Percentiles rank a stretch among this genome's conserved stretches.
Evolutionary conservation across 768 basidiomycete genomes (phyloP).

Genomic region (Cystofilobasidium ferigula): DNA sequence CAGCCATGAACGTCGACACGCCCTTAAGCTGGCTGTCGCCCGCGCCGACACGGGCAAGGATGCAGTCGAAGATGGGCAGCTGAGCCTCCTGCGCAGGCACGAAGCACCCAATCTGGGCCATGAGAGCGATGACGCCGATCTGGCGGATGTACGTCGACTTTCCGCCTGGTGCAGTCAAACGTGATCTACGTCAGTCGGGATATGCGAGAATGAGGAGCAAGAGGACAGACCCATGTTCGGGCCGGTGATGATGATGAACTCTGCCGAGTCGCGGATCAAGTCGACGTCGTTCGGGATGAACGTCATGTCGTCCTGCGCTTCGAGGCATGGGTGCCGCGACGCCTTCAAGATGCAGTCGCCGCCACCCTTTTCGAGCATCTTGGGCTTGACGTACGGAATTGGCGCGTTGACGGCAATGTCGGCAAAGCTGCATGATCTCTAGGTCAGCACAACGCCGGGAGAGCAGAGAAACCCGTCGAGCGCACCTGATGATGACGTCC

Average conservation of each 20-base stretch:
- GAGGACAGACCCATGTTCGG: conserved; percentile 75
- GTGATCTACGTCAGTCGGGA: conserved; percentile 9
- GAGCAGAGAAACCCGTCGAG: not conserved
- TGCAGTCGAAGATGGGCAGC: conserved; percentile 87
- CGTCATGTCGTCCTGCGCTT: conserved; percentile 86
- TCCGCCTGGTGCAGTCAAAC: conserved; percentile 41
- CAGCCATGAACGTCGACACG: conserved; percentile 98
- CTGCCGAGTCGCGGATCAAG: conserved; percentile 65
- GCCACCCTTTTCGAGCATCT: conserved; percentile 64
- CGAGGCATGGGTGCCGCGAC: conserved; percentile 89
- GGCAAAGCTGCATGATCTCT: conserved; percentile 54
- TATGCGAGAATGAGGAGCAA: not conserved
- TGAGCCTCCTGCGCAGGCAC: conserved; percentile 81
- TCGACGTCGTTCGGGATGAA: conserved; percentile 95
- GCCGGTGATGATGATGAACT: conserved; percentile 94
- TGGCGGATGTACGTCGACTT: conserved; percentile 91
- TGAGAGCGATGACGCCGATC: conserved; percentile 89
- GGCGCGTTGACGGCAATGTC: conserved; percentile 81
- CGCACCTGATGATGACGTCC: conserved; percentile 78
- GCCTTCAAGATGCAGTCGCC: conserved; percentile 71
- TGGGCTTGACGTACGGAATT: conserved; percentile 78
- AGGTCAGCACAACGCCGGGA: not conserved
- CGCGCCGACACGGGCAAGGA: conserved; percentile 89
- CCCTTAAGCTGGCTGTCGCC: conserved; percentile 97
- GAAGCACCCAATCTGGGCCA: conserved; percentile 92